Conservation (phyloP, 2,329 filamentous ascomycete species). For the Penicillium crustosum region DNA sequence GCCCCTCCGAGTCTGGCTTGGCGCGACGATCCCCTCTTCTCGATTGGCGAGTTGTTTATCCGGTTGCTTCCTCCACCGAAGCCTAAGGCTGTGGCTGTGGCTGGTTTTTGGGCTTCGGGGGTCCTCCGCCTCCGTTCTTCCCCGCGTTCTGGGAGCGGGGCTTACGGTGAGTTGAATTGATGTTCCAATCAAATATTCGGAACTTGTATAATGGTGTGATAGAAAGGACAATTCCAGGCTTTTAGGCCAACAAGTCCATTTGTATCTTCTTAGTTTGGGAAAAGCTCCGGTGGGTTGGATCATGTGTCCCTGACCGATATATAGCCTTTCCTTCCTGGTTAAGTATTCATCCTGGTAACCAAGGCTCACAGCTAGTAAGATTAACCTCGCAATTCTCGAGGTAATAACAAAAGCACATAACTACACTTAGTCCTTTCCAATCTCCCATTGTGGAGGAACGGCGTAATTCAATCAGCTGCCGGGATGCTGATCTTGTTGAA, state of each 20-base stretch:
- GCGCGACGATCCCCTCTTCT: constrained; percentile 18
- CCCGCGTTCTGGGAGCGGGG: constrained; percentile 4
- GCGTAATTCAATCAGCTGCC: neutral
- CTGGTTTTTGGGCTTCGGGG: neutral
- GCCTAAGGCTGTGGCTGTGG: neutral
- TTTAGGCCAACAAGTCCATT: neutral
- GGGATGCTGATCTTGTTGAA: neutral
- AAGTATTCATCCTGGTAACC: neutral
- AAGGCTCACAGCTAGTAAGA: neutral
- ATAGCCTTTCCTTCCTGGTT: neutral
- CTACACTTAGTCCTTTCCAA: neutral
- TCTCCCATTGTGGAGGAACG: neutral
- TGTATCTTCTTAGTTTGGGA: neutral
- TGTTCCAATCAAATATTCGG: neutral
- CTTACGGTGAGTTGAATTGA: neutral
- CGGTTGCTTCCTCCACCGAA: constrained; percentile 1
- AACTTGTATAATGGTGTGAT: neutral
- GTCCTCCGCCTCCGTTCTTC: neutral
- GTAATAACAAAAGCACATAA: neutral
- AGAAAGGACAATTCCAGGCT: neutral
- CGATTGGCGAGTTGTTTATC: constrained; percentile 11
- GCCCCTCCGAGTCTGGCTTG: constrained; percentile 15
- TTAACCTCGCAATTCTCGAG: neutral
- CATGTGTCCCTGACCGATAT: neutral
- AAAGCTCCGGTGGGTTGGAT: neutral